Conservation (phyloP, 2,329 filamentous ascomycete species). For the Neonectria magnoliae region DNA sequence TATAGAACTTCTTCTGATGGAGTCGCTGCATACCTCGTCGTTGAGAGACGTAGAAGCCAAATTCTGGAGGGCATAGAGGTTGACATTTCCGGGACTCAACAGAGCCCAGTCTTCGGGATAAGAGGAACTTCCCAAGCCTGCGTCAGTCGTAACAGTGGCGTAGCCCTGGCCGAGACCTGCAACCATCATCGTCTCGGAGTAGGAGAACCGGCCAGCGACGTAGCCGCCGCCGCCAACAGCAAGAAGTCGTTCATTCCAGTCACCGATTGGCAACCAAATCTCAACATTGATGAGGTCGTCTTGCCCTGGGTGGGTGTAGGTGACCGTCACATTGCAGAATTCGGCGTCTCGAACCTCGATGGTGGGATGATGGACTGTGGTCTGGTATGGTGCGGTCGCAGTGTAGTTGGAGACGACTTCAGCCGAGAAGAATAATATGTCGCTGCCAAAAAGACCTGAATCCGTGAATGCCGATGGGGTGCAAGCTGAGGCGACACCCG, state of each 20-base stretch:
- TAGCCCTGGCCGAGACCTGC: conserved; percentile 25
- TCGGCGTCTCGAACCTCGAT: conserved; percentile 9
- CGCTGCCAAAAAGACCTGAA: not conserved
- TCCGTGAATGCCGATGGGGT: not conserved
- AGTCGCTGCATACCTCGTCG: conserved; percentile 18
- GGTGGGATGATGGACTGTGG: conserved; percentile 1
- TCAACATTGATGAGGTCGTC: conserved; percentile 25
- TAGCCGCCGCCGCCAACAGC: conserved; percentile 28
- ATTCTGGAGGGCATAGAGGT: conserved; percentile 28
- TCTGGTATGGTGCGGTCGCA: not conserved
- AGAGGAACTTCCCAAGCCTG: conserved; percentile 14
- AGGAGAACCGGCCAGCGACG: conserved; percentile 22
- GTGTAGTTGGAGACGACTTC: not conserved
- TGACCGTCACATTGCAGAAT: conserved; percentile 31
- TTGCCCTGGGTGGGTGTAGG: conserved; percentile 28
- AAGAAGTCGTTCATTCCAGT: conserved; percentile 23
- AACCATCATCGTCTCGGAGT: conserved; percentile 13
- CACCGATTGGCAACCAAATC: conserved; percentile 19
- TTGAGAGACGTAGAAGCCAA: conserved; percentile 20
- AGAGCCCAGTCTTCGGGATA: conserved; percentile 21
- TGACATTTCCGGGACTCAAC: conserved; percentile 26
- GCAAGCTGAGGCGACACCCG: not conserved
- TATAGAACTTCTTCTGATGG: not conserved
- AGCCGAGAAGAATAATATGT: not conserved
- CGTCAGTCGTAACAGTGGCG: conserved; percentile 27